Evolutionary conservation across 1,139 yeast species (phyloP).

Genomic region (Sugiyamaella sp.): DNA sequence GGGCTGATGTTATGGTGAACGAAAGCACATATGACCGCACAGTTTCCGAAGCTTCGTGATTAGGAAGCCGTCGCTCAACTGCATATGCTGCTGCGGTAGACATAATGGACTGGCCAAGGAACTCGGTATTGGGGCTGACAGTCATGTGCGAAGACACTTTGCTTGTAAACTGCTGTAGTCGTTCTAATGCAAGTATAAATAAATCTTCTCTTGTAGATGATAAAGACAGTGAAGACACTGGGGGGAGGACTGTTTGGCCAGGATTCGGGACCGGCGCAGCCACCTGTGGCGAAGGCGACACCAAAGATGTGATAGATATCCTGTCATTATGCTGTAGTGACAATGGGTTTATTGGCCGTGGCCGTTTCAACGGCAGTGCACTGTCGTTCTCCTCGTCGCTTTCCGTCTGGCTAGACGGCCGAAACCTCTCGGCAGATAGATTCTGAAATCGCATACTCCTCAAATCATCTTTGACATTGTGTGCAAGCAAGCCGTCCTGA

Average conservation of each 20-base stretch:
- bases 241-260: conserved; percentile 17
- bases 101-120: conserved; percentile 60
- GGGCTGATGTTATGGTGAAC: conserved; percentile 25
- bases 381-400: background rate
- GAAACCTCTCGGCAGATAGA: background rate
- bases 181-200: conserved; percentile 20
- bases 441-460: background rate
- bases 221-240: conserved; percentile 22
- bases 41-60: conserved; percentile 14
- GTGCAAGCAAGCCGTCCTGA: background rate
- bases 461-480: background rate
- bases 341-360: conserved; percentile 9
- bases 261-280: background rate
- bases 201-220: conserved; percentile 18
- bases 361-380: background rate
- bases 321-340: conserved; percentile 16
- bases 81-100: conserved; percentile 60
- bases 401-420: background rate
- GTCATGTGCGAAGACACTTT: conserved; percentile 16
- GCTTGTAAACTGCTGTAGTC: conserved; percentile 20
- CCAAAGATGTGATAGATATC: conserved; percentile 19
- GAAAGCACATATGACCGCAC: conserved; percentile 27
- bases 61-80: conserved; percentile 46
- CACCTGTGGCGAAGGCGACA: conserved; percentile 15
- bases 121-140: conserved; percentile 46